Conservation (phyloP, 371 early-diverging fungal species). For the Fennellomyces sp. region DNA sequence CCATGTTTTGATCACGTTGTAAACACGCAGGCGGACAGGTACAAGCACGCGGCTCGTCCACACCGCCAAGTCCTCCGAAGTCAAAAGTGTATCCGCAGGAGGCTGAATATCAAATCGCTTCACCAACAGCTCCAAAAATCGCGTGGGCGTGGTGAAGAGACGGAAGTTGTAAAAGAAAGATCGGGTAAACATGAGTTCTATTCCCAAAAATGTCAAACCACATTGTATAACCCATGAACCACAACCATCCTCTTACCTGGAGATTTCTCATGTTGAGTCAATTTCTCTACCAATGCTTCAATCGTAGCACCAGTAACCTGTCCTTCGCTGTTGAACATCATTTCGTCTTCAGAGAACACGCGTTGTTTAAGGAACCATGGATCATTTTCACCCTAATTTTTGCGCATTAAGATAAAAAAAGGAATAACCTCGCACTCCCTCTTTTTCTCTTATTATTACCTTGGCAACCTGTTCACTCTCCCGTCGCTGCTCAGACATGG, state of each 20-base stretch:
- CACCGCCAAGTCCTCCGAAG: conserved; percentile 68
- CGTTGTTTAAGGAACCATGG: conserved; percentile 78
- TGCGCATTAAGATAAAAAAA: too few relatives aligned
- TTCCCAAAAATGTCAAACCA: neutral
- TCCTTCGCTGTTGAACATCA: conserved; percentile 82
- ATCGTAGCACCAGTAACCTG: conserved; percentile 90
- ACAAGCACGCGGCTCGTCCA: conserved; percentile 86
- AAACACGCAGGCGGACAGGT: conserved; percentile 88
- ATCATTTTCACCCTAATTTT: neutral
- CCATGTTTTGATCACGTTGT: conserved; percentile 92
- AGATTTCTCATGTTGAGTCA: conserved; percentile 83
- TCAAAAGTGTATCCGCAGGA: conserved; percentile 62
- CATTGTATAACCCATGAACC: neutral
- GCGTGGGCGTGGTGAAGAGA: conserved; percentile 74
- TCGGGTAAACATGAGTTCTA: conserved; percentile 77
- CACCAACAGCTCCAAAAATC: conserved; percentile 71
- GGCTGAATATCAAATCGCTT: conserved; percentile 75
- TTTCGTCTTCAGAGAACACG: conserved; percentile 57
- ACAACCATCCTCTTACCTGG: conserved; percentile 26
- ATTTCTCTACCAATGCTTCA: conserved; percentile 81
- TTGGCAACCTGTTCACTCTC: neutral
- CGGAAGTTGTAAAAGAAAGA: conserved; percentile 93
- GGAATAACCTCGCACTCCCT: too few relatives aligned
- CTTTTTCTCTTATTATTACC: neutral
- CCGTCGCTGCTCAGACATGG: neutral